phyloP scores from a whole-genome alignment of 345 rosid genomes.

The Aquilaria sinensis region DNA sequence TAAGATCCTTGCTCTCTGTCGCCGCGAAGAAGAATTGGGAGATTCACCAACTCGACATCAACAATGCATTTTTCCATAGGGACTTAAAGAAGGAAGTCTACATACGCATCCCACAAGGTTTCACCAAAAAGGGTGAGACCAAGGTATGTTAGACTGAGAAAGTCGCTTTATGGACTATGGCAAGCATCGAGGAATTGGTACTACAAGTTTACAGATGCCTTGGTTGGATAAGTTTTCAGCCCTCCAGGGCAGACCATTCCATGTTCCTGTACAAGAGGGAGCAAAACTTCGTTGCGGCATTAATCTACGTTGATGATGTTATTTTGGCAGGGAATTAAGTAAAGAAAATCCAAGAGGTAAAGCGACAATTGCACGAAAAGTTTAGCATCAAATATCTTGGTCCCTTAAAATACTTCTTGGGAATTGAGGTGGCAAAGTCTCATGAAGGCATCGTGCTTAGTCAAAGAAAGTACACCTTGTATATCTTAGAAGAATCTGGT shows the following conservation, averaged over 20 bases:
- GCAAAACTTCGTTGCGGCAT: background rate
- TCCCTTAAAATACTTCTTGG: background rate
- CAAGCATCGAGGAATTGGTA: slow-evolving; percentile 1
- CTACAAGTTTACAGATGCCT: background rate
- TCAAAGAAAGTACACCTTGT: background rate
- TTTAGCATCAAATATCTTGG: slow-evolving; percentile 1
- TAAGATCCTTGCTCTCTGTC: too few relatives aligned
- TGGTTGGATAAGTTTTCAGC: background rate
- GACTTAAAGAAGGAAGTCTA: background rate
- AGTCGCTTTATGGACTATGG: slow-evolving; percentile 5
- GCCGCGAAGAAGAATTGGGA: too few relatives aligned
- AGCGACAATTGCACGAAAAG: background rate
- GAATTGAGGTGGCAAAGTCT: background rate
- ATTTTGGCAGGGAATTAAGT: background rate
- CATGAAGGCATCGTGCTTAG: background rate
- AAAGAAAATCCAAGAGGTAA: background rate
- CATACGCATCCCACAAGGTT: slow-evolving; percentile 2
- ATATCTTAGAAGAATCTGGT: background rate
- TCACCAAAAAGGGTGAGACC: background rate
- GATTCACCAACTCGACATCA: too few relatives aligned
- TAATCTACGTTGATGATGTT: background rate
- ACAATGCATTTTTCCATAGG: too few relatives aligned
- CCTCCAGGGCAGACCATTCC: background rate
- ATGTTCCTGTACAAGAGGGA: background rate
- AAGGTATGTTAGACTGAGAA: background rate